Evolutionary conservation across 23 red algal genomes (phyloP), one percentile per base, ranked within the genome.

Genomic region (Gracilaria domingensis): DNA sequence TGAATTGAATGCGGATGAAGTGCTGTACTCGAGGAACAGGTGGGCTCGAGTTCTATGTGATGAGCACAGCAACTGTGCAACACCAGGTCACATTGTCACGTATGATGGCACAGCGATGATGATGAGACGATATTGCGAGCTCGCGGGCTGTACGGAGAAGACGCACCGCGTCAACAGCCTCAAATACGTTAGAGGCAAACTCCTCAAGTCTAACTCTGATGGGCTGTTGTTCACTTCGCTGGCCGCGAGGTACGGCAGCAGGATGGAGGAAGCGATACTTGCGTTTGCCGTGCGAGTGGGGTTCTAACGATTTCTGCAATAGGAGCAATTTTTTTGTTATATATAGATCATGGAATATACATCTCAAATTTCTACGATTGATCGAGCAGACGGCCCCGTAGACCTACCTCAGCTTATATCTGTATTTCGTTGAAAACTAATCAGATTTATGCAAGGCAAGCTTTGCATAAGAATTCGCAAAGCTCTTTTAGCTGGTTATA

Each of bases 71-170:
- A 86, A 18, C 45, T 86, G 82, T 38, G 82, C 62, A 26, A 86
- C 82, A 11, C 60, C 28, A 47, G 82, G 82, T 51, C 82, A 86
- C 39, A 73, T 86, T 1, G 82, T 86, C 4, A 65, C 11, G 8
- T 86, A 62, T 38, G 26, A 54, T 21, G 62, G 44, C 12, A 42
- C 33, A n/a, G 39, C 82, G 20, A 86, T 86, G 82, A 86, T 67
- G 65, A 86, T 86, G 82, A 86, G 82, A 60, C 72, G 30, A 7
- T 86, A 86, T 57, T 86, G 82, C 38, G 12, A 26, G 5, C 29
- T 37, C 14, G 39, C 25, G 25, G 29, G 8, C 6, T 86, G 82
- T 33, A 8, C 12, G 39, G n/a, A 86, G 28, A 65, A 57, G 8
- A 55, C 73, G 5, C 29, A 35, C 2, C 23, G 55, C 8, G 82